Evolutionary conservation across 805 yeast species (phyloP).

Genomic region (Metschnikowia arizonensis): DNA sequence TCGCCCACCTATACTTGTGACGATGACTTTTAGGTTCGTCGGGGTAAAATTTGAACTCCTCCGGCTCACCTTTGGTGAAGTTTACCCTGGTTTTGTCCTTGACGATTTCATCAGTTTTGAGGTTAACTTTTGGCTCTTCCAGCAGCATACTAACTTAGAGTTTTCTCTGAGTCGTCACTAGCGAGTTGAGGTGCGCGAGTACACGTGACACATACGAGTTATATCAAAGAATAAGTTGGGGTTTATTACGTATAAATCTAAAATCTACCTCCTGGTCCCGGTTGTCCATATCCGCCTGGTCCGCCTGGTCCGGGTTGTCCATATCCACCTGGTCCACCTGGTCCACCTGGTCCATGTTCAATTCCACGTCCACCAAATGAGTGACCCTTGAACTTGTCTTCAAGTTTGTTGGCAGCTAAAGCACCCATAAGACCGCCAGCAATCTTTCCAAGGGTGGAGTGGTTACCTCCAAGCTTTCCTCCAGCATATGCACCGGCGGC

Average conservation of each 20-base stretch:
- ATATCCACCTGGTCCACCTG: conserved; percentile 15
- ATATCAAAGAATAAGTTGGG: neutral
- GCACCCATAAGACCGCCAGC: conserved; percentile 58
- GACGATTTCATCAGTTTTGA: conserved; percentile 23
- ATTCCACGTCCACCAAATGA: conserved; percentile 9
- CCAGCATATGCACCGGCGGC: conserved; percentile 39
- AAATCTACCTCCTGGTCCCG: conserved; percentile 9
- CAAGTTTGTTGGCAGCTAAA: conserved; percentile 47
- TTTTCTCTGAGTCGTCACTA: too few species aligned
- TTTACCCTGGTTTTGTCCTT: conserved; percentile 43
- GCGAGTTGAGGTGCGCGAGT: neutral
- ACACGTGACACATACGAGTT: conserved; percentile 1
- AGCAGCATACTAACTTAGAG: neutral
- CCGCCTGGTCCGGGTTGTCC: conserved; percentile 14
- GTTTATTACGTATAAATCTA: neutral
- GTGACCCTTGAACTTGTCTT: conserved; percentile 29
- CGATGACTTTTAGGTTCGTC: conserved; percentile 76
- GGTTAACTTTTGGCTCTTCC: neutral
- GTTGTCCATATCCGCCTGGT: conserved; percentile 9
- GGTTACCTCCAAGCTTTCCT: conserved; percentile 26
- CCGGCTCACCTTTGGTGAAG: conserved; percentile 52
- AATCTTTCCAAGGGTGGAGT: conserved; percentile 42
- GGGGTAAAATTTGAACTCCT: conserved; percentile 69
- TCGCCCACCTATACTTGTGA: conserved; percentile 64
- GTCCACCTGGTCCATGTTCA: conserved; percentile 9